These are phyloP conservation scores for Clonostachys byssicola DNA, from an alignment of 2,329 filamentous ascomycete species.

Conservation along the genomic window DNA sequence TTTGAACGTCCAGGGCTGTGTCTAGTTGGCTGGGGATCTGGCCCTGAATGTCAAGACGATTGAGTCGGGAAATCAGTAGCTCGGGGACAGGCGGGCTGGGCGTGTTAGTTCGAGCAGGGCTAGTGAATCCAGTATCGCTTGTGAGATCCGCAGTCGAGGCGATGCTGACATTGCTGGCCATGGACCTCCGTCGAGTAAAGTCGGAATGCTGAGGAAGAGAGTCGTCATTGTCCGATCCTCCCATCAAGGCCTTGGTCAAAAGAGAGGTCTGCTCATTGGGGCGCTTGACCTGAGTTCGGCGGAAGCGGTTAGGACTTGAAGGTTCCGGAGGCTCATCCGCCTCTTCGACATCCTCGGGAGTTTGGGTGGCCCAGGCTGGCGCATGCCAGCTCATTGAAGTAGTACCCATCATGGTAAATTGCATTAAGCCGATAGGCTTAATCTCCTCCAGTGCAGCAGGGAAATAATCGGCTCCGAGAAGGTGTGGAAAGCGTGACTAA, in stretches of 20 bases:
- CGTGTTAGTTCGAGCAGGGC: slow-evolving; percentile 80
- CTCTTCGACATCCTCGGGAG: slow-evolving; percentile 66
- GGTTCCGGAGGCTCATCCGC: slow-evolving; percentile 84
- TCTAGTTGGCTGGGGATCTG: slow-evolving; percentile 9
- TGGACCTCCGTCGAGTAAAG: slow-evolving; percentile 51
- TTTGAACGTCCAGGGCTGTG: not conserved
- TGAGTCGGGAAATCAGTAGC: slow-evolving; percentile 39
- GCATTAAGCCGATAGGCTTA: no score
- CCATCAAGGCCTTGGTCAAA: slow-evolving; percentile 78
- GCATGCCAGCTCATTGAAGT: slow-evolving; percentile 19
- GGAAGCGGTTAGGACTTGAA: slow-evolving; percentile 30
- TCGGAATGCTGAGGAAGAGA: slow-evolving; percentile 22
- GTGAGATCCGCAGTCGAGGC: slow-evolving; percentile 87
- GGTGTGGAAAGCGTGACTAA: no score
- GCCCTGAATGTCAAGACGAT: slow-evolving; percentile 18
- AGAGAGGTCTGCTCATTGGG: slow-evolving; percentile 69
- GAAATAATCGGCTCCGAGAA: no score
- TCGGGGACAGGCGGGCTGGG: slow-evolving; percentile 81
- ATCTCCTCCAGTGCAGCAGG: no score
- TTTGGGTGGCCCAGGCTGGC: slow-evolving; percentile 24
- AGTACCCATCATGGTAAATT: no score
- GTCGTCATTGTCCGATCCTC: slow-evolving; percentile 56
- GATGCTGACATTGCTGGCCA: slow-evolving; percentile 75
- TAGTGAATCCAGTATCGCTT: slow-evolving; percentile 90
- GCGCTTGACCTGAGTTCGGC: slow-evolving; percentile 40